Evolutionary conservation across 768 basidiomycete species (phyloP).

Genomic region (Boletus reticulatus): DNA sequence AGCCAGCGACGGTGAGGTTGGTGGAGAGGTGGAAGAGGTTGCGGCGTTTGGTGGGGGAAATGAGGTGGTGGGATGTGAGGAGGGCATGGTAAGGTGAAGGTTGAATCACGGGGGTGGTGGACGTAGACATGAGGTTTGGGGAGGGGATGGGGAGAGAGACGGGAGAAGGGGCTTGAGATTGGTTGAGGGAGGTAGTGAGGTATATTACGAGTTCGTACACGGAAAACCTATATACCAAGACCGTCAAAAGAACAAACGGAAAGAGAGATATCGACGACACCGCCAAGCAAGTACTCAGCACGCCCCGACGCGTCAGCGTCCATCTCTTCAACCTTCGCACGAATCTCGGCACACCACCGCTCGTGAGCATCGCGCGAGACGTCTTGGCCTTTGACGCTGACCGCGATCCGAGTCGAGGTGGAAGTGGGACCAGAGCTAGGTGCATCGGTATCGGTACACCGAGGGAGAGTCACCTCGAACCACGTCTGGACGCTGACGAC

Average conservation of each 20-base stretch:
- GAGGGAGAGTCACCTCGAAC: constrained; percentile 37
- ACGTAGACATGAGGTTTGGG: background rate
- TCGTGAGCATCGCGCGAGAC: constrained; percentile 48
- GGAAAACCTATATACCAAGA: constrained; percentile 46
- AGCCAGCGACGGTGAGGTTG: constrained; percentile 54
- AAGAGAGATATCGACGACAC: background rate
- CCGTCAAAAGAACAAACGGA: too few species aligned
- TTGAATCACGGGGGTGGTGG: background rate
- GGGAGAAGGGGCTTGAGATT: constrained; percentile 1
- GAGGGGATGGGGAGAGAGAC: background rate
- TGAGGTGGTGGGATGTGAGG: constrained; percentile 71
- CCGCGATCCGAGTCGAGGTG: constrained; percentile 16
- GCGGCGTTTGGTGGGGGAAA: constrained; percentile 62
- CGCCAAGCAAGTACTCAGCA: constrained; percentile 6
- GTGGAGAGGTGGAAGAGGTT: constrained; percentile 55
- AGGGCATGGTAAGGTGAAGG: constrained; percentile 50
- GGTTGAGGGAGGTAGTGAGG: constrained; percentile 59
- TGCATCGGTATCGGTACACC: constrained; percentile 2
- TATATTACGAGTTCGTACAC: constrained; percentile 57
- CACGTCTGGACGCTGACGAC: constrained; percentile 27
- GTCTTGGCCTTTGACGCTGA: constrained; percentile 44
- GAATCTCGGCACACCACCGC: constrained; percentile 43
- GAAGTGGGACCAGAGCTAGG: background rate
- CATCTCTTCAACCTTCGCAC: constrained; percentile 36
- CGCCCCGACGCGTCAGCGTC: constrained; percentile 14